Conservation (phyloP, 768 basidiomycete species). For the Amanita exitialis region DNA sequence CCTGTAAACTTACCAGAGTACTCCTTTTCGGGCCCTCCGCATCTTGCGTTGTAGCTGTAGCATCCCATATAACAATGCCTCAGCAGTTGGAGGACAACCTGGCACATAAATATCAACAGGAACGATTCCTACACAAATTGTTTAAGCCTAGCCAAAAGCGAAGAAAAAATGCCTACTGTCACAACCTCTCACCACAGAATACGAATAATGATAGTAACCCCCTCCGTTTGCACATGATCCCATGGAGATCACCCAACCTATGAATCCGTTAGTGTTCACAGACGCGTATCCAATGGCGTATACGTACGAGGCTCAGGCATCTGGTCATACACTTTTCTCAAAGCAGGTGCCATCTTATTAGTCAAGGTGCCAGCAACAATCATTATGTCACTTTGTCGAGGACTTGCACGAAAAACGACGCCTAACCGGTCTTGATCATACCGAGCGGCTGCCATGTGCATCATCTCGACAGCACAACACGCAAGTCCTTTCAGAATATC, state of each 20-base stretch:
- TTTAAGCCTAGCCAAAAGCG: constrained; percentile 1
- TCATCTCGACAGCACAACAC: constrained; percentile 99
- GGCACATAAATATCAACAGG: constrained; percentile 99
- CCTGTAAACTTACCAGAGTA: constrained; percentile 58
- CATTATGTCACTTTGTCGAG: constrained; percentile 96
- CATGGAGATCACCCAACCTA: constrained; percentile 99
- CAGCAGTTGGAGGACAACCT: constrained; percentile 92
- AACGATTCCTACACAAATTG: constrained; percentile 61
- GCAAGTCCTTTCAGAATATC: constrained; percentile 59
- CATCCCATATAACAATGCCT: constrained; percentile 95
- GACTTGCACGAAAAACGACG: constrained; percentile 98
- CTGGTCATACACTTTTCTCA: constrained; percentile 95
- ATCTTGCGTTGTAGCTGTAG: constrained; percentile 96
- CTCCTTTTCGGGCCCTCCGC: constrained; percentile 77
- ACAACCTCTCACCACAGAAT: constrained; percentile 96
- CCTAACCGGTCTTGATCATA: constrained; percentile 98
- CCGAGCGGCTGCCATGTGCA: constrained; percentile 99
- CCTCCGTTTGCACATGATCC: constrained; percentile 99
- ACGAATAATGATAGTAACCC: constrained; percentile 96
- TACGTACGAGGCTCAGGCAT: constrained; percentile 95
- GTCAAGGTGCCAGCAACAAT: constrained; percentile 98
- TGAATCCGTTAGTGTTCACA: background rate
- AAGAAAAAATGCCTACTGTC: constrained; percentile 47
- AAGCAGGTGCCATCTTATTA: constrained; percentile 99
- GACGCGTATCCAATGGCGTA: constrained; percentile 23